Evolutionary conservation across 805 yeast genomes (phyloP), one percentile per base, ranked within the genome.

Genomic region (Metschnikowia koreensis): DNA sequence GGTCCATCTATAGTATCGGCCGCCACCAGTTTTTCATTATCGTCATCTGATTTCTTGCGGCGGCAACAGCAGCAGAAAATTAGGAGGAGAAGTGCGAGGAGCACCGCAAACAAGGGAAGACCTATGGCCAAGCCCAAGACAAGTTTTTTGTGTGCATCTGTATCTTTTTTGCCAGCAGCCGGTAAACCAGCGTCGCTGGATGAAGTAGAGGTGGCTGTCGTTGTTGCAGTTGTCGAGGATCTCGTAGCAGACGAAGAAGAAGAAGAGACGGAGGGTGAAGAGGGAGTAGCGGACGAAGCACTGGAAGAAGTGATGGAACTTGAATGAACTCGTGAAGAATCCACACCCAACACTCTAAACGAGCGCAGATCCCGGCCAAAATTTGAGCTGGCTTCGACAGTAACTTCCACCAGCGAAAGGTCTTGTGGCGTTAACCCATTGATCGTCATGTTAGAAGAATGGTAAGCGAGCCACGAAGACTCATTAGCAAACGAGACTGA

Each of bases 101-200:
- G 60, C 0, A 87, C 60, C 1, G 78, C 77, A 3, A 81, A 69
- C 0, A 79, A 64, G 1, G 97, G 96, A 44, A 94, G 77, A 1
- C 86, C 89, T n/a, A 88, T 92, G 50, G 97, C 97, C 53, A 92
- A 79, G 1, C 92, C 96, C 63, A 93, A 87, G 0, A 96, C 97
- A n/a, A 89, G 73, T 2, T 81, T 79, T 57, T 80, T 85, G 47
- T 73, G 75, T n/a, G 16, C 28, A 16, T 36, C 41, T 41, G 68
- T 69, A 37, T 65, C 48, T 11, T 17, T 26, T 7, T 39, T 37
- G 48, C 54, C 46, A 2, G 71, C 22, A 12, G 68, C 33, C 10
- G 33, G 33, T 10, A 29, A 29, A 7, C 33, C 33, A 29, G 33
- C 44, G 6, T 65, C 28, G 2, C 71, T 17, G 1, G 76, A 56